Percentiles rank a stretch among this genome's conserved stretches.
Conservation (phyloP, 345 rosid genomes). For the Reutealis trisperma region DNA sequence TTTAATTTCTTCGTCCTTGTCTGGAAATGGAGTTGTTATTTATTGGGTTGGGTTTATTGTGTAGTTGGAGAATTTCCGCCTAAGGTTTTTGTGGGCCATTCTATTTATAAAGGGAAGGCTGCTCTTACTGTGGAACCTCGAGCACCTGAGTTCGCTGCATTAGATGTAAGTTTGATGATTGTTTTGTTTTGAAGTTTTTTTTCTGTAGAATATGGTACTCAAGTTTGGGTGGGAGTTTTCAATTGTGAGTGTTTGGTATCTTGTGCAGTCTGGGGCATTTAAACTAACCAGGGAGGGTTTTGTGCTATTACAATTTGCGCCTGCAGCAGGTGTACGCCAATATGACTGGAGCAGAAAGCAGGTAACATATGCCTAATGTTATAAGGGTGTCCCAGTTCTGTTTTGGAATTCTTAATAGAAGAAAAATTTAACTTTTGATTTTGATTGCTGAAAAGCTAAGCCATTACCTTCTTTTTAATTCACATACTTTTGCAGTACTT, state of each 20-base stretch:
- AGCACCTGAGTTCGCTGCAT: constrained; percentile 73
- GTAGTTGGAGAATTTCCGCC: constrained; percentile 51
- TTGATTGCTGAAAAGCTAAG: neutral
- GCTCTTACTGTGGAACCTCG: constrained; percentile 81
- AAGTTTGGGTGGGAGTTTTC: neutral
- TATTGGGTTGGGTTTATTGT: neutral
- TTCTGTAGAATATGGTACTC: neutral
- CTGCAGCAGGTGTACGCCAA: constrained; percentile 67
- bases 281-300: constrained; percentile 72
- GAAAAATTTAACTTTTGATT: neutral
- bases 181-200: too few relatives aligned
- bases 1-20: neutral
- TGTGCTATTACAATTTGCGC: constrained; percentile 80
- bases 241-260: neutral
- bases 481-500: neutral
- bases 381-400: neutral
- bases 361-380: constrained; percentile 34
- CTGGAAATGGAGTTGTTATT: neutral
- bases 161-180: constrained; percentile 46
- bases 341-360: constrained; percentile 96
- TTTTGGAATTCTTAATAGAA: neutral
- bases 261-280: constrained; percentile 74
- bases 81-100: constrained; percentile 70
- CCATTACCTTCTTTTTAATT: neutral
- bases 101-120: constrained; percentile 95